phyloP scores from a whole-genome alignment of 2,329 filamentous ascomycete genomes.

The Colletotrichum chrysophilum region DNA sequence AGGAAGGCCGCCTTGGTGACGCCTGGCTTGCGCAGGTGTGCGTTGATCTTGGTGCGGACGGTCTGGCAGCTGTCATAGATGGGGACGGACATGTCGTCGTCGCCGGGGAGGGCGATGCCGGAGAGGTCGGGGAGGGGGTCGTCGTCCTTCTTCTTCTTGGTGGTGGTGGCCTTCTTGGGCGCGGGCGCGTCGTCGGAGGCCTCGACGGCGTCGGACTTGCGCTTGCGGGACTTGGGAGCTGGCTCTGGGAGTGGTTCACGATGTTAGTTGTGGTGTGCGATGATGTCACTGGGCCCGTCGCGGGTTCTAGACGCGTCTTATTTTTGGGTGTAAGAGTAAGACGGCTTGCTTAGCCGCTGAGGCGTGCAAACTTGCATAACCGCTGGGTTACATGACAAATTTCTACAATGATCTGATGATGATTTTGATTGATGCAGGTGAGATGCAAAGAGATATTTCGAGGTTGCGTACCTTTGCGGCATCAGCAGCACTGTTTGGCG shows the following conservation, averaged over 20 bases:
- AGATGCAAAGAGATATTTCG: background rate
- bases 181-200: background rate
- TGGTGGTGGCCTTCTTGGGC: background rate
- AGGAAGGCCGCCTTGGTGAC: slow-evolving; percentile 58
- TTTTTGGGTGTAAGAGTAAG: background rate
- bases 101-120: slow-evolving; percentile 48
- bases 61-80: slow-evolving; percentile 65
- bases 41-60: slow-evolving; percentile 60
- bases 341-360: background rate
- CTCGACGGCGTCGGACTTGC: slow-evolving; percentile 14
- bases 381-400: background rate
- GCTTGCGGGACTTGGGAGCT: slow-evolving; percentile 8
- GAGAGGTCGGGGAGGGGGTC: slow-evolving; percentile 31
- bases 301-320: background rate
- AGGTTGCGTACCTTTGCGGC: background rate
- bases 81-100: slow-evolving; percentile 48
- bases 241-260: background rate
- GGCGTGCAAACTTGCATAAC: background rate
- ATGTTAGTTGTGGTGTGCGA: background rate
- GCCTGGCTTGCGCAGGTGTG: slow-evolving; percentile 48
- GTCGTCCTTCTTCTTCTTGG: background rate
- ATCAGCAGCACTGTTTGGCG: background rate
- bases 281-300: background rate
- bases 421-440: background rate
- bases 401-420: background rate